Base-by-base conservation (phyloP, 441 rosid species). In the Sinapis alba region DNA sequence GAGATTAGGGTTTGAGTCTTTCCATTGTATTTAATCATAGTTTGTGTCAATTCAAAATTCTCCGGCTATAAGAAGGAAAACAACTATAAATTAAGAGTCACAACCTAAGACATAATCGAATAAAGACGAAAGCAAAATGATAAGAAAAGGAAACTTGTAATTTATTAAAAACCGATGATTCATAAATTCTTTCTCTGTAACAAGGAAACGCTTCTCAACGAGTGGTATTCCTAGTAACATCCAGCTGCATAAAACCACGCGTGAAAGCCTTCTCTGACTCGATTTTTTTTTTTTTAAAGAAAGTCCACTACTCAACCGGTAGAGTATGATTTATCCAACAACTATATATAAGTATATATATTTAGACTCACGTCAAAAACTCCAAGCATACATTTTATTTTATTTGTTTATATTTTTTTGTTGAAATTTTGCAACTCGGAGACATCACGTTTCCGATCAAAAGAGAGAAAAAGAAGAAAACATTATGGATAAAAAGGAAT, bases 201-300 rank as follows among this genome's bases (percentile, higher is more conserved):
- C 18, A 47, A 15, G 70, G 41, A 47, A 50, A 27, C 70, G 23
- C 24, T n/a, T 47, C 12, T 24, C 60, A 3, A 62, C 9, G 16
- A 62, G 50, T 62, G 24, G 66, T 19, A 62, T 34, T 62, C 47
- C 56, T 50, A 50, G 56, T 50, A 7, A 50, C 56, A 62, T 62
- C 16, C 66, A 62, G 50, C 43, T 62, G 50, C 47, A 11, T 62
- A 23, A 62, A 62, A 62, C 47, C 26, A 62, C 32, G 65, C 47
- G 41, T 47, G 50, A n/a, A 12, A 66, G 70, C 60, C 26, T 9
- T 65, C n/a, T 65, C 38, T 45, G 38, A 6, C 57, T 24, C 69
- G 23, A 30, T 16, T 16, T n/a, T 30, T 11, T 20, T 34, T 23
- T 12, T 18, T 61, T 32, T 3, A 16, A 50, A n/a, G 8, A 23